Evolutionary conservation across 495 filamentous ascomycete species (phyloP).

Genomic region (Tetracladium marchalianum): DNA sequence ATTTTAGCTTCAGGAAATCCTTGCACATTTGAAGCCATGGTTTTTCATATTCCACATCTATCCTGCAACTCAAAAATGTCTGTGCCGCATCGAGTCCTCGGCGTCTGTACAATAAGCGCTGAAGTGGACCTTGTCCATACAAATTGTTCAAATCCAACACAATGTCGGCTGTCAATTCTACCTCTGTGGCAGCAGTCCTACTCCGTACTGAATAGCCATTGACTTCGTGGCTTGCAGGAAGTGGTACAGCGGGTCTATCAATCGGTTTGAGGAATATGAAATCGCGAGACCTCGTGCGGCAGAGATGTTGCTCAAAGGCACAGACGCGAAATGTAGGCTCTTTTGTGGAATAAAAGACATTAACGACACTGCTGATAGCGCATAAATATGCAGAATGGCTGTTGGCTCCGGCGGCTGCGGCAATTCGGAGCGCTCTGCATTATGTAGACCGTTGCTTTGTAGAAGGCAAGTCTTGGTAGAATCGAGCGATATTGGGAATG

Average conservation of each 20-base stretch:
- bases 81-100: no score
- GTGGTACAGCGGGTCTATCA: conserved; percentile 1
- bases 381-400: no score
- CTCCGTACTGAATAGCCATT: no score
- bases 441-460: not conserved
- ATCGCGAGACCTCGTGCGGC: conserved; percentile 3
- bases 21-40: no score
- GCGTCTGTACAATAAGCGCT: no score
- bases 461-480: conserved; percentile 2
- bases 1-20: no score
- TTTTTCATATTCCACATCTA: no score
- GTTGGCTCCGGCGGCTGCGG: not conserved
- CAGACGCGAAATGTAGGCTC: conserved; percentile 2
- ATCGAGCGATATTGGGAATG: conserved; percentile 6
- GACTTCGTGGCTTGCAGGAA: conserved; percentile 6
- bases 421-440: conserved; percentile 1
- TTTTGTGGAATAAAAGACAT: not conserved
- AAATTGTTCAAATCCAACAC: no score
- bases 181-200: no score
- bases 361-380: not conserved
- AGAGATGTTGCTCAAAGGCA: conserved; percentile 8
- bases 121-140: no score
- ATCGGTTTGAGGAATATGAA: not conserved
- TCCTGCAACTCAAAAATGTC: no score
- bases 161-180: no score